phyloP scores from a whole-genome alignment of 2,329 filamentous ascomycete genomes.

The Hypoxylon sp. region DNA sequence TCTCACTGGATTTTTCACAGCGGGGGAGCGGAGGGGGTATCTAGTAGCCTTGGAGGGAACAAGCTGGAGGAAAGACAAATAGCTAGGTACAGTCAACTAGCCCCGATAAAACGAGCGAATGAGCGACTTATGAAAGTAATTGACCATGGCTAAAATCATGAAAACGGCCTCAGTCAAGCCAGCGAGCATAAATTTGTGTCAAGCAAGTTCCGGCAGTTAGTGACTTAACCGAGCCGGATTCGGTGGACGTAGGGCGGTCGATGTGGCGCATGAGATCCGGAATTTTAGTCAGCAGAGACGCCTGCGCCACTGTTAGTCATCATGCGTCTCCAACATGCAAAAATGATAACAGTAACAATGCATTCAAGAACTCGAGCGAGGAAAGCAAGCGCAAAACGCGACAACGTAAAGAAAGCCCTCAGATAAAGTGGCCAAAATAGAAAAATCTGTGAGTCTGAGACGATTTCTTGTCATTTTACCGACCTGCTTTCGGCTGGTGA shows the following conservation, averaged over 20 bases:
- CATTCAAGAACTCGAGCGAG: too few species aligned
- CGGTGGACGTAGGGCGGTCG: neutral
- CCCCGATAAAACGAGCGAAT: neutral
- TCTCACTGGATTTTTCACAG: neutral
- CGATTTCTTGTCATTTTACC: too few species aligned
- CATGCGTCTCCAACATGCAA: too few species aligned
- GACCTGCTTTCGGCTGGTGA: too few species aligned
- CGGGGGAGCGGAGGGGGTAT: neutral
- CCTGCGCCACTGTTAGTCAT: too few species aligned
- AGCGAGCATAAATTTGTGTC: neutral
- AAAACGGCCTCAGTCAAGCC: constrained; percentile 1
- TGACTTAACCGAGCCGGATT: constrained; percentile 5
- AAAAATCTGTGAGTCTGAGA: too few species aligned
- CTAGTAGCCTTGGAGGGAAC: neutral
- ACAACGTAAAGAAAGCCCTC: too few species aligned
- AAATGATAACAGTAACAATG: too few species aligned
- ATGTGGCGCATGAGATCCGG: neutral
- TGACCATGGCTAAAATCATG: constrained; percentile 2
- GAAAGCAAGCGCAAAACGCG: too few species aligned
- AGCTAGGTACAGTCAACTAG: neutral
- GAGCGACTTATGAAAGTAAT: neutral
- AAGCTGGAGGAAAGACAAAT: neutral
- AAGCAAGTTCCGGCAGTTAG: constrained; percentile 5
- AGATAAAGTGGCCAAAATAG: too few species aligned
- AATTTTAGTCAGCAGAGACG: neutral